Conservation (phyloP, 2,329 filamentous ascomycete species). For the Neonectria hederae region DNA sequence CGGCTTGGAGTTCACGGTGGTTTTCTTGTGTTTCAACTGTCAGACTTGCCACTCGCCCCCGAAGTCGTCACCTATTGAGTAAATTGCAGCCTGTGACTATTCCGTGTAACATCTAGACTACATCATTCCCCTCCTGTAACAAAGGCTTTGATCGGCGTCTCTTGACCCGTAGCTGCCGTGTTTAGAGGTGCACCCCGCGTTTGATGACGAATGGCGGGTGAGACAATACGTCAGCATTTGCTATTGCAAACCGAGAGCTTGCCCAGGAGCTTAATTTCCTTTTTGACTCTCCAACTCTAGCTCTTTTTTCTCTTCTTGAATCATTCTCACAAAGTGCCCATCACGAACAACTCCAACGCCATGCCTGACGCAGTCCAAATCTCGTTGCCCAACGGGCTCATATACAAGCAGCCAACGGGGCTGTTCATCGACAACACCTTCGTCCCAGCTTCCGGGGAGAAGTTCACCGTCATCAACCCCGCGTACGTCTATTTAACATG, state of each 20-base stretch:
- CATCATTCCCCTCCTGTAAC: background rate
- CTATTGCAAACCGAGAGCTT: background rate
- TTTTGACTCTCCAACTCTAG: too few relatives aligned
- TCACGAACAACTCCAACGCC: background rate
- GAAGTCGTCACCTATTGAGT: background rate
- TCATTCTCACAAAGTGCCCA: background rate
- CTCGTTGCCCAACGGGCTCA: slow-evolving; percentile 33
- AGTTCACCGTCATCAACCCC: slow-evolving; percentile 21
- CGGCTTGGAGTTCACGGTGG: background rate
- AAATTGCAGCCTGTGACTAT: too few relatives aligned
- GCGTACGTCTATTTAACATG: background rate
- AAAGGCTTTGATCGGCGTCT: background rate
- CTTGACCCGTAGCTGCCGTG: background rate
- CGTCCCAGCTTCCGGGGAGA: slow-evolving; percentile 17
- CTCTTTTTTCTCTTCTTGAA: background rate
- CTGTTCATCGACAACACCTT: slow-evolving; percentile 38
- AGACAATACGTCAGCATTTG: slow-evolving; percentile 4
- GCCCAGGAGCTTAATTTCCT: background rate
- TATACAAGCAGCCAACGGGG: slow-evolving; percentile 48
- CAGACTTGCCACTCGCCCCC: background rate
- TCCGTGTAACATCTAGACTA: background rate
- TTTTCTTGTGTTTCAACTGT: background rate
- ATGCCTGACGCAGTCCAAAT: slow-evolving; percentile 19
- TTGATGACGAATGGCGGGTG: background rate
- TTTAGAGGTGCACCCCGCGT: slow-evolving; percentile 3